phyloP scores from a whole-genome alignment of 1,284 basidiomycete species.

The Anthracocystis setariae region DNA sequence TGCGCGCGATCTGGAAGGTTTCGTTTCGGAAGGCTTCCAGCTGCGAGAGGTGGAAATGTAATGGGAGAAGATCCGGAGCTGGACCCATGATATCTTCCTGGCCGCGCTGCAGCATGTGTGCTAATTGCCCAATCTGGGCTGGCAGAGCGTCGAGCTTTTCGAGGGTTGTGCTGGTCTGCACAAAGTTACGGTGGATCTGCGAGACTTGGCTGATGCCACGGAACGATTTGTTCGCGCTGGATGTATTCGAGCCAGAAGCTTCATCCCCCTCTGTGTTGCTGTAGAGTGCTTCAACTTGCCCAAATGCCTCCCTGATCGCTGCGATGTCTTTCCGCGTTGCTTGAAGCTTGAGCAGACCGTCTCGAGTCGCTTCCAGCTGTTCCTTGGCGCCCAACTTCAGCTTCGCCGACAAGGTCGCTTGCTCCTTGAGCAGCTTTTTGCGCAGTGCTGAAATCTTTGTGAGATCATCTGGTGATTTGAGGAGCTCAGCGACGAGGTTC shows the following conservation, averaged over 20 bases:
- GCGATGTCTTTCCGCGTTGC: constrained; percentile 84
- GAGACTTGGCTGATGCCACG: constrained; percentile 75
- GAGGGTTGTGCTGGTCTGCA: constrained; percentile 94
- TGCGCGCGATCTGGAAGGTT: constrained; percentile 67
- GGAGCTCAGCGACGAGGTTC: constrained; percentile 56
- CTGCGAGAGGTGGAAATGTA: constrained; percentile 88
- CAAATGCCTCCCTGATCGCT: constrained; percentile 90
- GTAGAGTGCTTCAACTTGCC: constrained; percentile 79
- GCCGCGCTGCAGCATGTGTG: constrained; percentile 81
- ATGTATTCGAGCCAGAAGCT: constrained; percentile 22
- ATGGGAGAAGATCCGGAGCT: constrained; percentile 84
- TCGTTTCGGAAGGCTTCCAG: constrained; percentile 89
- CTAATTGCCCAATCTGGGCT: constrained; percentile 80
- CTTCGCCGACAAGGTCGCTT: constrained; percentile 90
- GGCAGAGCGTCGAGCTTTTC: constrained; percentile 90
- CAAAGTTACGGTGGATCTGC: constrained; percentile 92
- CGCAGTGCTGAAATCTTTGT: constrained; percentile 86
- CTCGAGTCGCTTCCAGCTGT: constrained; percentile 88
- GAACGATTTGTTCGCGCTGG: constrained; percentile 53
- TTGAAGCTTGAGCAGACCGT: constrained; percentile 86
- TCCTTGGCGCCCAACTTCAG: constrained; percentile 92
- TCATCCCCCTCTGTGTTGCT: constrained; percentile 30
- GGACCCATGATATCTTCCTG: constrained; percentile 79
- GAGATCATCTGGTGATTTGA: constrained; percentile 84
- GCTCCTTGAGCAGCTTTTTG: constrained; percentile 96